Percentiles rank a stretch among this genome's conserved stretches.
Conservation (phyloP, 257 asterid species). For the Solanum pimpinellifolium region DNA sequence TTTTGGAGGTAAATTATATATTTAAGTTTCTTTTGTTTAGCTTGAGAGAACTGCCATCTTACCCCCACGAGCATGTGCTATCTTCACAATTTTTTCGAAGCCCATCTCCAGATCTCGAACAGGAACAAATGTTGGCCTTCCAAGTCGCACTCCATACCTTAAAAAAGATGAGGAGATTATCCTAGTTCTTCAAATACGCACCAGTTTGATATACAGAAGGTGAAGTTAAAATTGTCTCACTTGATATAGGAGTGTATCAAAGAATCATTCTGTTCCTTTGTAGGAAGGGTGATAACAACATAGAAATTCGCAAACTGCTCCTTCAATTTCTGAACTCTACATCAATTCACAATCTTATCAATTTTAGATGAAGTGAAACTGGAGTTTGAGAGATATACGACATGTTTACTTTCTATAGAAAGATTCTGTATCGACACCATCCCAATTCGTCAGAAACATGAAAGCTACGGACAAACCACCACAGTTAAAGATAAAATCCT, state of each 20-base stretch:
- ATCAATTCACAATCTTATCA: not conserved
- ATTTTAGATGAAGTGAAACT: not conserved
- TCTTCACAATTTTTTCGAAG: conserved; percentile 77
- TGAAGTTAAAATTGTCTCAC: conserved; percentile 33
- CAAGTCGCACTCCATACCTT: conserved; percentile 70
- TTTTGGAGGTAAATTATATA: not conserved
- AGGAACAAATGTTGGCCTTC: conserved; percentile 78
- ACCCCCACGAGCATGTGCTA: conserved; percentile 95
- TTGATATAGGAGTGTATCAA: conserved; percentile 66
- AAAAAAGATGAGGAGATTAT: conserved; percentile 6
- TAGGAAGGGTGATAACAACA: conserved; percentile 75
- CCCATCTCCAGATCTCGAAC: conserved; percentile 88
- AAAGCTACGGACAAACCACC: conserved; percentile 88
- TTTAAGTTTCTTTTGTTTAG: conserved; percentile 1
- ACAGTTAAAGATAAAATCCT: conserved; percentile 93
- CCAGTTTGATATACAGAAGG: not conserved
- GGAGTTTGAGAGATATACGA: not conserved
- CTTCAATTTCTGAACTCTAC: conserved; percentile 64
- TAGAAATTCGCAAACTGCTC: conserved; percentile 79
- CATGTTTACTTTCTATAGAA: conserved; percentile 46
- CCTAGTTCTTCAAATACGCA: conserved; percentile 6
- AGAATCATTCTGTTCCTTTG: conserved; percentile 62
- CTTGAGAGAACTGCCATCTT: conserved; percentile 1
- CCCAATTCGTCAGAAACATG: conserved; percentile 65
- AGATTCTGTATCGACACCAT: conserved; percentile 16